These are phyloP conservation scores for Botrytis porri DNA, from an alignment of 2,329 filamentous ascomycete genomes.

Conservation along the genomic window DNA sequence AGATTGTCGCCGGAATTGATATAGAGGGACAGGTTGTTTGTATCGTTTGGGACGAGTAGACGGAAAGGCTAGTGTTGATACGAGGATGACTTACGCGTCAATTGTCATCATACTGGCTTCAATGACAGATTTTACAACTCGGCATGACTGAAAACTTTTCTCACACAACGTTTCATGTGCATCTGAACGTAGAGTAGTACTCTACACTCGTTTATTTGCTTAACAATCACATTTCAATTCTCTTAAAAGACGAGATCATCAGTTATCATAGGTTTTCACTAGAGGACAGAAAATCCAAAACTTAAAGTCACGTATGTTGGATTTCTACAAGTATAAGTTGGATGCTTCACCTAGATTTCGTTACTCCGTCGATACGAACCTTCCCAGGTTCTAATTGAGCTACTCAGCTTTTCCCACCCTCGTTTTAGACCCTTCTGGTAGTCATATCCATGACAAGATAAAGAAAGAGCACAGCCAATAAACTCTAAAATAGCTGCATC, in stretches of 20 bases:
- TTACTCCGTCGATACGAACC: not conserved
- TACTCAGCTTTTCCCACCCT: not conserved
- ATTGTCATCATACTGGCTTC: not conserved
- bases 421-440: not conserved
- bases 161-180: not conserved
- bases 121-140: not conserved
- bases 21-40: constrained; percentile 31
- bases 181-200: not conserved
- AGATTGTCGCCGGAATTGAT: constrained; percentile 31
- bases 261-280: not conserved
- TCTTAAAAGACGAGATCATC: not conserved
- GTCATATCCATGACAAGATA: not conserved
- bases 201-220: not conserved
- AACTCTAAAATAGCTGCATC: not conserved
- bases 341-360: not conserved
- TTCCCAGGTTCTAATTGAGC: not conserved
- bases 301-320: not conserved
- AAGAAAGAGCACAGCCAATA: not conserved
- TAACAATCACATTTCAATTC: not conserved
- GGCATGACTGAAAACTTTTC: not conserved
- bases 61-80: not conserved
- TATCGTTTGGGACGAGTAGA: constrained; percentile 36
- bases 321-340: not conserved
- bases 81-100: not conserved
- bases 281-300: not conserved